Base-by-base conservation (phyloP, 768 basidiomycete species). In the Leccinum disarticulatum region DNA sequence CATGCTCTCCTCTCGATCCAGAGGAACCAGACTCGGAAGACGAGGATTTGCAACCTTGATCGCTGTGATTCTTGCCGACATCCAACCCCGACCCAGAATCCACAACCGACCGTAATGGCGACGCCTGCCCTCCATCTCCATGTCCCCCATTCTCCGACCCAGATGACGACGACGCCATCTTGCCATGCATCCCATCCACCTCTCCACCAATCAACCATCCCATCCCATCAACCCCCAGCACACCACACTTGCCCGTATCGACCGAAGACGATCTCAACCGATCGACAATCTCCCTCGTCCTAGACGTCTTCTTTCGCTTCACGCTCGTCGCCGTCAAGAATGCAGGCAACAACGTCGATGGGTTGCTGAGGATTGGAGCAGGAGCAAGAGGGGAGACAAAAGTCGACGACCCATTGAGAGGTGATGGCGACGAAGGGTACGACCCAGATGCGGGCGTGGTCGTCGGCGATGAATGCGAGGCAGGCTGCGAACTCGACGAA, bases 241-340 rank as follows among this genome's bases (percentile, higher is more conserved):
- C 46, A 46, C 46, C 36, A 19, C 58, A 61, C 55, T 61, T 69
- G 6, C 69, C 69, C 13, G 31, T 57, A 57, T 69, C 68, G 9
- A 71, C 54, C 38, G 68, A 69, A 48, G 61, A 66, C 46, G 66
- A 70, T 56, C 68, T 63, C 58, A 71, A n/a, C 41, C 60, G 63
- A 54, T 71, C 70, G 1, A 71, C 66, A 38, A 71, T 72, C 59
- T 72, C 70, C n/a, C 70, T 66, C 59, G 70, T 71, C 46, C 66
- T 61, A 28, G 70, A 71, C 10, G 59, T 15, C 62, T 63, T 72
- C 61, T 71, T 71, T 13, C 67, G 60, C 33, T 70, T 69, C 47
- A 50, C 55, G 22, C 36, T 47, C 46, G 66, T 22, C 17, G 64
- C 64, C 4, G 68, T 58, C 13, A 70, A 55, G 54, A 71, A 71